Conservation (phyloP, 257 asterid species). For the Przewalskia tangutica region DNA sequence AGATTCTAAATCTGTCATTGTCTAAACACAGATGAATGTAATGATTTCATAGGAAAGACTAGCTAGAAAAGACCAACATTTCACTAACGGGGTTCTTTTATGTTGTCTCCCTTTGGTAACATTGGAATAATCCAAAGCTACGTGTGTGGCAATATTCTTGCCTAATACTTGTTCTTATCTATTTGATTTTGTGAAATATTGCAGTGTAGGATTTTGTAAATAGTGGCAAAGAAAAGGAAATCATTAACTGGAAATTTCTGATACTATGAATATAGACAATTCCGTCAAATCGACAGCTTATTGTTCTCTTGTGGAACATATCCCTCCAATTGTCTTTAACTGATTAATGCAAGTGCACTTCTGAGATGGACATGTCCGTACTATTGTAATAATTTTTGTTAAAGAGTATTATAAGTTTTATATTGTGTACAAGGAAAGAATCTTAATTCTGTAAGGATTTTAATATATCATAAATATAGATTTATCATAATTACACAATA, state of each 20-base stretch:
- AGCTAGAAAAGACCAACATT: not conserved
- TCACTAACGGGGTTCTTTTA: not conserved
- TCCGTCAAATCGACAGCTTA: not conserved
- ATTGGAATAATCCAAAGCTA: not conserved
- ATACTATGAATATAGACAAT: not conserved
- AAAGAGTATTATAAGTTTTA: no score
- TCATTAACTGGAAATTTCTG: no score
- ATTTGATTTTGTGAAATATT: not conserved
- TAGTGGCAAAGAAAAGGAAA: no score
- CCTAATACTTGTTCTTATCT: conserved; percentile 6
- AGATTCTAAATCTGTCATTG: not conserved
- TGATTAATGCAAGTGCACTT: not conserved
- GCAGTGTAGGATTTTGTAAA: not conserved
- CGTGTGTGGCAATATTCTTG: not conserved
- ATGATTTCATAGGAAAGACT: not conserved
- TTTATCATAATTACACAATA: no score
- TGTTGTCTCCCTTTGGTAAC: not conserved
- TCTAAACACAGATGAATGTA: not conserved
- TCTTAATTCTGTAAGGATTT: no score
- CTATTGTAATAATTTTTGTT: no score
- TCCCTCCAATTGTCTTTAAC: not conserved
- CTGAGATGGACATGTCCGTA: not conserved
- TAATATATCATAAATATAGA: no score
- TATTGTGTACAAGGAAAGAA: no score
- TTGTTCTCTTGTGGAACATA: not conserved